phyloP scores from a whole-genome alignment of 306 rosid species.

The Pterocarpus macrocarpus region DNA sequence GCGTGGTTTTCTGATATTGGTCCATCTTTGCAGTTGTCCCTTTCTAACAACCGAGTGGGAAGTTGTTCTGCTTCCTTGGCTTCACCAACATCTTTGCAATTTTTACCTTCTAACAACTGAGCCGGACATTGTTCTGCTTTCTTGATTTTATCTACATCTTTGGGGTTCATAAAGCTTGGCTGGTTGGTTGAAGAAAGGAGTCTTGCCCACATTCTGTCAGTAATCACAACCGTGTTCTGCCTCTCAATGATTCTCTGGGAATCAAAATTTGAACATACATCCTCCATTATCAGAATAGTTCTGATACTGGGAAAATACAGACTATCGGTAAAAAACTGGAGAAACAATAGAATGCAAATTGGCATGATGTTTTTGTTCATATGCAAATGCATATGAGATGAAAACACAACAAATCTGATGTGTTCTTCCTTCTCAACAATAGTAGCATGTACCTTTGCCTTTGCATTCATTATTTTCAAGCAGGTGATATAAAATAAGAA shows the following conservation, averaged over 20 bases:
- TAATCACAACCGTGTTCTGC: slow-evolving; percentile 83
- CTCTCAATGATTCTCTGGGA: slow-evolving; percentile 79
- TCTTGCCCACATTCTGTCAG: slow-evolving; percentile 94
- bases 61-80: slow-evolving; percentile 51
- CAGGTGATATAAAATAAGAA: background rate
- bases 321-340: slow-evolving; percentile 35
- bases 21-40: slow-evolving; percentile 36
- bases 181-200: slow-evolving; percentile 72
- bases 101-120: slow-evolving; percentile 51
- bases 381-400: slow-evolving; percentile 22
- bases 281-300: slow-evolving; percentile 32
- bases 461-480: background rate
- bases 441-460: slow-evolving; percentile 15
- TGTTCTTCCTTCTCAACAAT: slow-evolving; percentile 27
- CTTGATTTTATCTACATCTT: slow-evolving; percentile 51
- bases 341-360: slow-evolving; percentile 7
- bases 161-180: slow-evolving; percentile 71
- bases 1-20: slow-evolving; percentile 47
- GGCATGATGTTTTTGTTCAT: slow-evolving; percentile 7
- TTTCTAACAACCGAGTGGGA: slow-evolving; percentile 49
- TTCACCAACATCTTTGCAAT: slow-evolving; percentile 49
- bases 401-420: slow-evolving; percentile 29
- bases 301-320: slow-evolving; percentile 26
- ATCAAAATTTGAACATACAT: slow-evolving; percentile 35
- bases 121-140: slow-evolving; percentile 51